Percentiles rank a stretch among this genome's conserved stretches.
Evolutionary conservation across 164 flowering plant species (phyloP).

Genomic region (Akebia trifoliata): DNA sequence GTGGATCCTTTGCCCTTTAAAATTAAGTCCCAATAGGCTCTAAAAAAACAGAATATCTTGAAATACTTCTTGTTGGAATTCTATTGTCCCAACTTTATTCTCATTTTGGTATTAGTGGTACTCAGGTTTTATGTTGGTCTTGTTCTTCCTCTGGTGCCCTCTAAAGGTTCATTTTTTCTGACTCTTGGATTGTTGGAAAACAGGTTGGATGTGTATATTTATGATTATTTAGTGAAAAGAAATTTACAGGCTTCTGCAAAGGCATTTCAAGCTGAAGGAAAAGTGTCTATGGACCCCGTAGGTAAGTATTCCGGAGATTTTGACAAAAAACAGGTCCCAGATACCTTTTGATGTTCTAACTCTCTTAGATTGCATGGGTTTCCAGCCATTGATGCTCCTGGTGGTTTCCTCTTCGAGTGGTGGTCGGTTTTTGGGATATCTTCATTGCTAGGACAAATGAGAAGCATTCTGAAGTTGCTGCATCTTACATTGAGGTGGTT

Average conservation of each 20-base stretch:
- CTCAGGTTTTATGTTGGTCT: too few species aligned
- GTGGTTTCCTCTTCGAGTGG: slow-evolving; percentile 86
- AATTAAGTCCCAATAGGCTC: too few species aligned
- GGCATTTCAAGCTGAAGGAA: slow-evolving; percentile 70
- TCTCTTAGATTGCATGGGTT: not conserved
- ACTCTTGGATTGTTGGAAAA: slow-evolving; percentile 7
- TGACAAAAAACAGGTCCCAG: not conserved
- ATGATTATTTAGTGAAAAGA: slow-evolving; percentile 73
- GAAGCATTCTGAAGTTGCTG: slow-evolving; percentile 66
- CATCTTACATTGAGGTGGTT: slow-evolving; percentile 64
- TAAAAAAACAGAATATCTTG: too few species aligned
- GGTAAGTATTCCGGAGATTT: slow-evolving; percentile 36
- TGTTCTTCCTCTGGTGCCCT: not conserved
- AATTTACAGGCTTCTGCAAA: slow-evolving; percentile 58
- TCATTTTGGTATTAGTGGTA: not conserved
- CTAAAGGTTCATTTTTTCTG: not conserved
- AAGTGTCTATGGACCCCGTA: slow-evolving; percentile 64
- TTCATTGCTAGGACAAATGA: slow-evolving; percentile 72
- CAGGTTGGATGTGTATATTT: slow-evolving; percentile 81
- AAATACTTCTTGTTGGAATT: too few species aligned
- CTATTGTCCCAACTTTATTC: too few species aligned
- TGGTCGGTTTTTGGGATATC: slow-evolving; percentile 92
- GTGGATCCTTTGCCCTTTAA: too few species aligned
- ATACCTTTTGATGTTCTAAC: not conserved
- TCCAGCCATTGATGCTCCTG: slow-evolving; percentile 84